Conservation (phyloP, 192 early-diverging fungal species). For the Linnemannia zychae region DNA sequence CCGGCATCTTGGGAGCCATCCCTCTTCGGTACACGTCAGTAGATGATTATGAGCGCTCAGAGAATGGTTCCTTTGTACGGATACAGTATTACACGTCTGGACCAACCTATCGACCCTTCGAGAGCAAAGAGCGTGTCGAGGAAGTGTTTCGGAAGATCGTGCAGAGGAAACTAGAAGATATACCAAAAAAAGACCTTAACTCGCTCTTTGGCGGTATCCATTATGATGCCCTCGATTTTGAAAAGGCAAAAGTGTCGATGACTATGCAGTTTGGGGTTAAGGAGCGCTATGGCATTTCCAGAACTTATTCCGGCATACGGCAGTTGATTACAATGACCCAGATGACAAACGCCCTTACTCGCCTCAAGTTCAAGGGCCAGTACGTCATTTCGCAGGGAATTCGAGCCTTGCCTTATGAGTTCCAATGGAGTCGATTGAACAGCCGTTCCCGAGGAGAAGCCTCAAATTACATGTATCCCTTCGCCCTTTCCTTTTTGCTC, state of each 20-base stretch:
- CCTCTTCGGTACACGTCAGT: background rate
- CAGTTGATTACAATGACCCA: constrained; percentile 11
- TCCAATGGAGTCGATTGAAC: background rate
- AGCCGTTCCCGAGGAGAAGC: background rate
- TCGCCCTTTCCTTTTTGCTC: constrained; percentile 19
- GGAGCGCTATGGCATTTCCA: background rate
- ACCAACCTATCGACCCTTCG: background rate
- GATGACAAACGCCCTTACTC: background rate
- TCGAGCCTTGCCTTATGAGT: constrained; percentile 20
- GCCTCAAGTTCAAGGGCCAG: background rate
- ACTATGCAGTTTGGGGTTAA: constrained; percentile 15
- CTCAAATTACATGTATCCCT: background rate
- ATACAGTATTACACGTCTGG: background rate
- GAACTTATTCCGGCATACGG: background rate
- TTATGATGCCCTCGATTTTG: background rate
- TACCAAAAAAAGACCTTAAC: accelerated
- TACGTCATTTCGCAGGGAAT: constrained; percentile 18
- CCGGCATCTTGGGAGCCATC: constrained; percentile 20
- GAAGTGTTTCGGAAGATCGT: background rate
- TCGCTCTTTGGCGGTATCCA: constrained; percentile 6
- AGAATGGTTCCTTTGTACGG: background rate
- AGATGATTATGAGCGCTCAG: too few species aligned
- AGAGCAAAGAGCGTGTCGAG: background rate
- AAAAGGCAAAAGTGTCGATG: background rate
- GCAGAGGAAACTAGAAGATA: background rate